A percentile compares a stretch with the other conserved stretches of the same genome.
phyloP scores from a whole-genome alignment of 345 rosid species.

The Fremontodendron californicum region DNA sequence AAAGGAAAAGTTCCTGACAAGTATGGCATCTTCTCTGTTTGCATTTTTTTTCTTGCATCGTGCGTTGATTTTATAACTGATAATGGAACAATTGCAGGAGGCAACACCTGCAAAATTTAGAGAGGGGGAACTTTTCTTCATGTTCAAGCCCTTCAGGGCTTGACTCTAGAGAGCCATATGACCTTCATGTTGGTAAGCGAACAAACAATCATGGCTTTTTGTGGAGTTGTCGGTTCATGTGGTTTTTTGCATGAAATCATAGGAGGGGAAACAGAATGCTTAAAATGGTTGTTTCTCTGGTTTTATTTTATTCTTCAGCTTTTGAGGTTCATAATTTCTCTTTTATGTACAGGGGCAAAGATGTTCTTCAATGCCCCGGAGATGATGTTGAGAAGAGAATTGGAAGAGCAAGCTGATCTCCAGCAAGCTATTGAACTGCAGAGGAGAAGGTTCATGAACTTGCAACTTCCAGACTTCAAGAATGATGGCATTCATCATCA shows the following conservation, averaged over 20 bases:
- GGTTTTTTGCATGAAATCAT: not conserved
- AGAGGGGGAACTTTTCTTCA: constrained; percentile 71
- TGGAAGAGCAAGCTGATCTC: constrained; percentile 78
- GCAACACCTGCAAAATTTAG: constrained; percentile 72
- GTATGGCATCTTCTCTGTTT: constrained; percentile 35
- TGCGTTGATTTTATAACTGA: constrained; percentile 12
- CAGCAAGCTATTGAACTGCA: constrained; percentile 90
- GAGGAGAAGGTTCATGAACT: constrained; percentile 69
- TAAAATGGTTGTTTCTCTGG: not conserved
- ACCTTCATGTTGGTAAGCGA: constrained; percentile 57
- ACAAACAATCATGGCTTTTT: not conserved
- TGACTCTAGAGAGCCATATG: constrained; percentile 65
- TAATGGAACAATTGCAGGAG: constrained; percentile 47
- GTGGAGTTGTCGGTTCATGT: not conserved
- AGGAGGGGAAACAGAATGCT: not conserved
- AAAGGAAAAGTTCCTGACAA: constrained; percentile 79
- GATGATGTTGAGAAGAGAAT: constrained; percentile 60
- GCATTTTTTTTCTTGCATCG: not conserved
- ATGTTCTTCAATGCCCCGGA: constrained; percentile 55
- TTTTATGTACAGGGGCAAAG: constrained; percentile 47
- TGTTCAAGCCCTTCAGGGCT: constrained; percentile 60
- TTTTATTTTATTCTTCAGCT: not conserved
- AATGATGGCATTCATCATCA: constrained; percentile 48
- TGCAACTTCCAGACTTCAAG: constrained; percentile 80
- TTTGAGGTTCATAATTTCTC: constrained; percentile 5